Evolutionary conservation across 1,284 basidiomycete genomes (phyloP), one percentile per base, ranked within the genome.

Genomic region (Xerocomus nothofagi): DNA sequence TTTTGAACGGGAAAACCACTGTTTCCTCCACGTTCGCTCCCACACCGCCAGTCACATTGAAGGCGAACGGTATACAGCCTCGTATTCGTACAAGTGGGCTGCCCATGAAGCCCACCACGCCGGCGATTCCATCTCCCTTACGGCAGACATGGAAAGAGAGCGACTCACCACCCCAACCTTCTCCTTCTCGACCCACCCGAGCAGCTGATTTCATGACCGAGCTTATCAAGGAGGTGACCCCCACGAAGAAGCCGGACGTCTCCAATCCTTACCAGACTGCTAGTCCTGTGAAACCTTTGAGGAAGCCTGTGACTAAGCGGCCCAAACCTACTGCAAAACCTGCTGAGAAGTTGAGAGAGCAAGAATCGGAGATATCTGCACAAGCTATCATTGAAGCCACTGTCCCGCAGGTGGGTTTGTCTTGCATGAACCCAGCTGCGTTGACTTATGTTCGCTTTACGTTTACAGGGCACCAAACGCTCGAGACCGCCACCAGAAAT

Each of bases 331-430:
- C 53, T 15, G 59, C 68, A 39, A 67, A 62, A 50, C 62, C 60
- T 47, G 66, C 62, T 47, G 71, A 67, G 52, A 69, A 61, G 41
- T 57, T 57, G 30, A 63, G 52, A 34, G 65, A 66, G 52, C 63
- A 58, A 36, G 69, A 60, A 42, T 58, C 49, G 49, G 71, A 75
- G 49, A 58, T 76, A 44, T 80, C 79, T 30, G 75, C 78, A 9
- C 82, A 84, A 54, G 78, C 78, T 26, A 82, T 86, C 42, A 84
- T 88, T 45, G 84, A 86, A 65, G 84, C 85, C 6, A 88, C 85
- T 3, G 61, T 88, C 14, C 85, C 85, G 6, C 84, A 81, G 74
- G 85, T 84, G 50, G 50, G 74, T 63, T 23, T 1, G 10, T 10
- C 39, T 42, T 54, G 12, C 0, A 32, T 39, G 24, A 38, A 44